phyloP scores from a whole-genome alignment of 23 red algal genomes.

The Gracilaria gracilis region DNA sequence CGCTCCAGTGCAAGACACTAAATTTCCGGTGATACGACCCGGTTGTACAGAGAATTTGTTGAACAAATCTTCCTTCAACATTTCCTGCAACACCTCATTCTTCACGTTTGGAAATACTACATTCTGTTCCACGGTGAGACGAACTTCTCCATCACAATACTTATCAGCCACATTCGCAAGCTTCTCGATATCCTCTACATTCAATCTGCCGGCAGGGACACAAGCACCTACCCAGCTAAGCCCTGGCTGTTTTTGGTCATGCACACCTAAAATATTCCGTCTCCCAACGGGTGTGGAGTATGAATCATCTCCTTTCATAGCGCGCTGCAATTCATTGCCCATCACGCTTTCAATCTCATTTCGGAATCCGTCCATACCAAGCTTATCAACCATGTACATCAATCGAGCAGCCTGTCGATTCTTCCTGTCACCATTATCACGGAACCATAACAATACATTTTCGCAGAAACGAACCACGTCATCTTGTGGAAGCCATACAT shows the following conservation, averaged over 20 bases:
- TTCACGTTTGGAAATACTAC: slow-evolving; percentile 85
- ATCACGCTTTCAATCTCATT: slow-evolving; percentile 42
- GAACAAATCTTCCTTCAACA: slow-evolving; percentile 73
- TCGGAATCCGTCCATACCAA: slow-evolving; percentile 65
- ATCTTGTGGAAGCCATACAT: slow-evolving; percentile 64
- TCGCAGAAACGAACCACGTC: slow-evolving; percentile 79
- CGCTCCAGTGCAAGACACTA: slow-evolving; percentile 90
- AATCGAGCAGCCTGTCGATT: slow-evolving; percentile 65
- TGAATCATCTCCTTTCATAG: slow-evolving; percentile 23
- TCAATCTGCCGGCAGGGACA: slow-evolving; percentile 82
- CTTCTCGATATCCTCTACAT: slow-evolving; percentile 40
- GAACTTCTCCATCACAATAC: slow-evolving; percentile 80
- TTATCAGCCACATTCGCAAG: slow-evolving; percentile 78
- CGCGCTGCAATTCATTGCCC: slow-evolving; percentile 28
- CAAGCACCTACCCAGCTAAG: slow-evolving; percentile 71
- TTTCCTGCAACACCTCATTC: slow-evolving; percentile 43
- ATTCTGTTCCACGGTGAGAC: slow-evolving; percentile 91
- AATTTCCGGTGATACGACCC: slow-evolving; percentile 45
- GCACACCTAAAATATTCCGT: slow-evolving; percentile 82
- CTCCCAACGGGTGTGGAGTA: slow-evolving; percentile 55
- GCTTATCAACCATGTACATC: slow-evolving; percentile 90
- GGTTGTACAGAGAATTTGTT: slow-evolving; percentile 47
- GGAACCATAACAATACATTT: slow-evolving; percentile 76
- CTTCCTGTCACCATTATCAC: slow-evolving; percentile 80
- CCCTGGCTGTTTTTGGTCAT: slow-evolving; percentile 83